These are phyloP conservation scores for Epichloe hybrida DNA, from an alignment of 2,329 filamentous ascomycete genomes.

Conservation along the genomic window DNA sequence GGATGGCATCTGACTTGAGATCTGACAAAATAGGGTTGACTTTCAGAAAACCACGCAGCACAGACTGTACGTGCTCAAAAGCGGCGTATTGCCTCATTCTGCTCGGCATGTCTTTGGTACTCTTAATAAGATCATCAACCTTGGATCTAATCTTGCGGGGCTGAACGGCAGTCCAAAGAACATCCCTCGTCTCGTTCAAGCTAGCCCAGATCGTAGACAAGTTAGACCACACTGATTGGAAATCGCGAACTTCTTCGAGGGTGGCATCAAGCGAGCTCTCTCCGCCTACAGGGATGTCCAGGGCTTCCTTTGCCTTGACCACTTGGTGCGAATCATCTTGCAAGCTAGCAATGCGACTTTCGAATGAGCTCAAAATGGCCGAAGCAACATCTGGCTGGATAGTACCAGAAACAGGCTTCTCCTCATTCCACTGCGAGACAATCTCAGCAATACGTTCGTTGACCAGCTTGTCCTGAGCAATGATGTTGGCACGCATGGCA, in stretches of 20 bases:
- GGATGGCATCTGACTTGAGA: constrained; percentile 90
- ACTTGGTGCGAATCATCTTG: constrained; percentile 88
- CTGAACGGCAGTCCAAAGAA: constrained; percentile 88
- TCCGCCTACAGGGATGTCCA: constrained; percentile 69
- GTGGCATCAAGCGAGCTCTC: constrained; percentile 76
- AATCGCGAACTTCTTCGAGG: constrained; percentile 93
- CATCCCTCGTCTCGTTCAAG: constrained; percentile 83
- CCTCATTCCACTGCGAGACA: constrained; percentile 78
- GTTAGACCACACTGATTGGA: constrained; percentile 96
- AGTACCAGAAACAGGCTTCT: constrained; percentile 91
- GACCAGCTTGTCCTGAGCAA: constrained; percentile 84
- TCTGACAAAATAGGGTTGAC: constrained; percentile 81
- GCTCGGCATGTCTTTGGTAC: constrained; percentile 98
- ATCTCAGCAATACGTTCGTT: constrained; percentile 79
- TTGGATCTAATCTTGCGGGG: constrained; percentile 83
- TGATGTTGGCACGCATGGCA: constrained; percentile 85
- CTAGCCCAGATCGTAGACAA: constrained; percentile 94
- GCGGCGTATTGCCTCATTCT: constrained; percentile 98
- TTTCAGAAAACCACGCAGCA: constrained; percentile 77
- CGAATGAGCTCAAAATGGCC: constrained; percentile 67
- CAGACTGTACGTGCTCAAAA: constrained; percentile 95
- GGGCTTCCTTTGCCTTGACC: constrained; percentile 87
- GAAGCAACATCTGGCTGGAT: constrained; percentile 85
- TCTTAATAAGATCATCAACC: constrained; percentile 86
- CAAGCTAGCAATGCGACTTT: constrained; percentile 69